Evolutionary conservation across 805 yeast species (phyloP).

Genomic region (Myxozyma kluyveri): DNA sequence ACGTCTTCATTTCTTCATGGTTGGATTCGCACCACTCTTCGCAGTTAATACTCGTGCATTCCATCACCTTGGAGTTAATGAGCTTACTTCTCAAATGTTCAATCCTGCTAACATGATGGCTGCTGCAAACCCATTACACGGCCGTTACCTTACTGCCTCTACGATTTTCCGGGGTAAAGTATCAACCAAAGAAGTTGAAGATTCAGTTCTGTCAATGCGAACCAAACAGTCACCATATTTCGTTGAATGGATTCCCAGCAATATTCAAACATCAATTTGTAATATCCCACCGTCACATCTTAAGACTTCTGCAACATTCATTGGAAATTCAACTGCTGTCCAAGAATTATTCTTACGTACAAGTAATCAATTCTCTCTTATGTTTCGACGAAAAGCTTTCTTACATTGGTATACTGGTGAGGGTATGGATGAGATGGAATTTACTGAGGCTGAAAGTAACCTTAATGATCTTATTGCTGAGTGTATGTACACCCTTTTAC

Average conservation of each 20-base stretch:
- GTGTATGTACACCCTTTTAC: slow-evolving; percentile 34
- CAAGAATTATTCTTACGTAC: slow-evolving; percentile 88
- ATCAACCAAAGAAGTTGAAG: slow-evolving; percentile 90
- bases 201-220: slow-evolving; percentile 83
- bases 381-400: slow-evolving; percentile 93
- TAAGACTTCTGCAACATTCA: slow-evolving; percentile 88
- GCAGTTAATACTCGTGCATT: slow-evolving; percentile 71
- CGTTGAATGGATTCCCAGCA: slow-evolving; percentile 95
- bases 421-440: slow-evolving; percentile 95
- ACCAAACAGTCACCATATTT: slow-evolving; percentile 76
- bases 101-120: slow-evolving; percentile 95
- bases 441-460: slow-evolving; percentile 89
- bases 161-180: slow-evolving; percentile 94
- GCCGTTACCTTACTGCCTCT: slow-evolving; percentile 88
- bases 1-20: slow-evolving; percentile 92
- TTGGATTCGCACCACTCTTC: slow-evolving; percentile 89
- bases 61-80: slow-evolving; percentile 82
- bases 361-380: slow-evolving; percentile 83
- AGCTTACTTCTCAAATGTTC: slow-evolving; percentile 89
- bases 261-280: slow-evolving; percentile 91
- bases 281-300: slow-evolving; percentile 82
- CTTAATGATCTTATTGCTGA: slow-evolving; percentile 86
- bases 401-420: slow-evolving; percentile 94
- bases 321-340: slow-evolving; percentile 90
- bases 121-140: slow-evolving; percentile 85